phyloP scores from a whole-genome alignment of 192 early-diverging fungal genomes.

The Coemansia asiatica region DNA sequence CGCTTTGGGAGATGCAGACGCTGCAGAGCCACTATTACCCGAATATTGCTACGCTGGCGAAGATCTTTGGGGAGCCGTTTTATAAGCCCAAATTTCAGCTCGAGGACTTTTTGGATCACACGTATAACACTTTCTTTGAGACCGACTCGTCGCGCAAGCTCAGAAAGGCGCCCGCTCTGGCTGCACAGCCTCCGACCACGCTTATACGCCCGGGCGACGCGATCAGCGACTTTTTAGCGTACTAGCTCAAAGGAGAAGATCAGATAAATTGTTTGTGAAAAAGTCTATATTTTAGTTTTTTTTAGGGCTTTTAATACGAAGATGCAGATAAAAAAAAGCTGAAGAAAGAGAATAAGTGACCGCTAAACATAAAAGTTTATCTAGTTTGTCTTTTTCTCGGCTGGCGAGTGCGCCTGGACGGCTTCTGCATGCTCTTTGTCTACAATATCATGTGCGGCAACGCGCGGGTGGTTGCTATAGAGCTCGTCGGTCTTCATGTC shows the following conservation, averaged over 20 bases:
- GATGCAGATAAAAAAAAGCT: neutral
- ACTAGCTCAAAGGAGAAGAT: neutral
- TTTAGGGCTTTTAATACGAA: no score
- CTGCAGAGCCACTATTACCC: conserved; percentile 86
- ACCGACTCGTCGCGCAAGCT: conserved; percentile 64
- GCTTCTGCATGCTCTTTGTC: neutral
- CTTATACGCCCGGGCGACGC: conserved; percentile 58
- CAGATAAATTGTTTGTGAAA: no score
- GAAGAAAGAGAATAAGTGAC: no score
- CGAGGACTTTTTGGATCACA: conserved; percentile 97
- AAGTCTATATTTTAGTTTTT: no score
- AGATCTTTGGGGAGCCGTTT: conserved; percentile 85
- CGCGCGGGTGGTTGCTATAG: neutral
- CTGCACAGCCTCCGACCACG: conserved; percentile 56
- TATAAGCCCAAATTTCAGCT: conserved; percentile 82
- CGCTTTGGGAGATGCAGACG: conserved; percentile 92
- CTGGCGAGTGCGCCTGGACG: conserved; percentile 1
- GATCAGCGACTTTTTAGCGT: conserved; percentile 41
- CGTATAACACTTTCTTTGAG: conserved; percentile 73
- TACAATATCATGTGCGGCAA: neutral
- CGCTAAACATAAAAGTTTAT: no score
- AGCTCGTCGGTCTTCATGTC: conserved; percentile 23
- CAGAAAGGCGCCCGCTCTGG: conserved; percentile 61
- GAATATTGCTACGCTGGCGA: conserved; percentile 80
- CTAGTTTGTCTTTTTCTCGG: neutral